Base-by-base conservation (phyloP, 805 yeast species). In the Zygosaccharomyces gambellarensis region DNA sequence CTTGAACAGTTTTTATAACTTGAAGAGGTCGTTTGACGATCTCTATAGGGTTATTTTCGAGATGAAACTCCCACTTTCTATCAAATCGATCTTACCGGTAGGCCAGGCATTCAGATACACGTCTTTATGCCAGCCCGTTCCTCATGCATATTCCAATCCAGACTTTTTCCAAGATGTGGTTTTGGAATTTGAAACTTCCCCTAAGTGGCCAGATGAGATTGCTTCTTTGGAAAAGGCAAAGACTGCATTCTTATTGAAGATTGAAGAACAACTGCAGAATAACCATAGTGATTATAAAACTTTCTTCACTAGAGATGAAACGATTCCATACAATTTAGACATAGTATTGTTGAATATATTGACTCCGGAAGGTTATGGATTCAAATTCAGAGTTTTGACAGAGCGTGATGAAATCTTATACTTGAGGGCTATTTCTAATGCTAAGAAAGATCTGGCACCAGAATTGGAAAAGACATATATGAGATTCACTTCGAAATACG, bases 131-230 rank as follows among this genome's bases (percentile, higher is more conserved):
- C 82, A 81, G 54, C 98, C 98, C 0, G 87, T 81, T 36, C 95
- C 96, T 32, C 85, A 79, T 72, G 89, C 92, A 6, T 73, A 76
- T 28, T 75, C 87, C 2, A 82, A 78, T 57, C 90, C 89, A 4
- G 87, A 85, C 61, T 87, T 85, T 62, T 81, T 88, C 73, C 87
- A 85, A 58, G 90, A 87, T 39, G 82, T 84, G 12, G 76, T 94
- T 8, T 64, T 94, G 32, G 96, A 90, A 67, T 88, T 94, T 66
- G 99, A 94, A 70, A 74, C 87, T 3, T 87, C 96, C 2, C 76
- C 80, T n/a, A 82, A 82, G 65, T 94, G 99, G 99, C 99, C 99
- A 2, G 95, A 87, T 67, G 97, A 94, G 64, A 65, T 89, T 5
- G 70, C 75, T 36, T 90, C 97, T 2, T 70, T 90, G 47, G 98